Conservation (phyloP, 345 rosid species). For the Clausena lansium region DNA sequence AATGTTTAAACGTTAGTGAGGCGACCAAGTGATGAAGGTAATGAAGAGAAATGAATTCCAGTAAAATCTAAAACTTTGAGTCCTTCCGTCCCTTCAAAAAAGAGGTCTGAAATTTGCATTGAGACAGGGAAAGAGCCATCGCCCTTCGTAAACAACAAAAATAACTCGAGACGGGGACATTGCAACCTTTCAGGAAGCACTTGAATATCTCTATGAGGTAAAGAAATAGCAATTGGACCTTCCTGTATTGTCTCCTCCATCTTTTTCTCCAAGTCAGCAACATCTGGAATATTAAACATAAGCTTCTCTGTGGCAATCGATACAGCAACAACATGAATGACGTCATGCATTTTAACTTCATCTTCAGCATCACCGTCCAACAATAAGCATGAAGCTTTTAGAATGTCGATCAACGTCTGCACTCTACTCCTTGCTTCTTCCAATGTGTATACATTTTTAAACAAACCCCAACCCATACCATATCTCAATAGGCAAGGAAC, state of each 20-base stretch:
- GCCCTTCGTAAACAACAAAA: neutral
- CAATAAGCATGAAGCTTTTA: slow-evolving; percentile 25
- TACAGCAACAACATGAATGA: slow-evolving; percentile 11
- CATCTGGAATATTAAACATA: neutral
- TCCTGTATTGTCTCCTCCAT: too few relatives aligned
- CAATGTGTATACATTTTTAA: neutral
- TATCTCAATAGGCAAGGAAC: neutral
- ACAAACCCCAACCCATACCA: slow-evolving; percentile 20
- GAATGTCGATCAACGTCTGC: neutral
- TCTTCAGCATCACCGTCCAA: neutral
- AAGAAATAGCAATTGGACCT: too few relatives aligned
- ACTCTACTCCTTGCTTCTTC: slow-evolving; percentile 1
- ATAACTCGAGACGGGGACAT: too few relatives aligned
- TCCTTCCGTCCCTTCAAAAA: slow-evolving; percentile 16
- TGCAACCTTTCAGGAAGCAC: slow-evolving; percentile 14
- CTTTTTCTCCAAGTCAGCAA: too few relatives aligned
- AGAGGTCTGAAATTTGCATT: neutral
- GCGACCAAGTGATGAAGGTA: slow-evolving; percentile 16
- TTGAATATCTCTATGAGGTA: neutral
- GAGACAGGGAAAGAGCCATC: neutral
- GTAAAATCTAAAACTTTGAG: slow-evolving; percentile 26
- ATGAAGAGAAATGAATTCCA: neutral
- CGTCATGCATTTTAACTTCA: slow-evolving; percentile 26
- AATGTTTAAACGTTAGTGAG: too few relatives aligned
- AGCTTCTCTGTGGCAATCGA: slow-evolving; percentile 14